Conservation (phyloP, 805 yeast species). For the Candida michaelii region DNA sequence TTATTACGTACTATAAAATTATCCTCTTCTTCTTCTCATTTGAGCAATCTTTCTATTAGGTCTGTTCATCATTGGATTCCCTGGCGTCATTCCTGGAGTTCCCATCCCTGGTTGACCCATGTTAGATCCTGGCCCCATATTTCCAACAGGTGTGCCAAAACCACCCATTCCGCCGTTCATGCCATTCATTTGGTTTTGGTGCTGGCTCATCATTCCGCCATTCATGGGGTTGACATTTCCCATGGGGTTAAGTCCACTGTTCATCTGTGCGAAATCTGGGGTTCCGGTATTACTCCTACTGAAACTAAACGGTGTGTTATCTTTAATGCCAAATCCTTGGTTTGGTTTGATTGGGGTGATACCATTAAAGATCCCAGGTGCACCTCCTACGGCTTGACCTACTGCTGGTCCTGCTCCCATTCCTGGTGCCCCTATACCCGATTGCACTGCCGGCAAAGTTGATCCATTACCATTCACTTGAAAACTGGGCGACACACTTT, state of each 20-base stretch:
- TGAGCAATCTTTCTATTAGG: slow-evolving; percentile 31
- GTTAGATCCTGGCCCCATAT: neutral
- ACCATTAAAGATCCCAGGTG: slow-evolving; percentile 11
- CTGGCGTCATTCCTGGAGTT: neutral
- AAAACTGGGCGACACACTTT: slow-evolving; percentile 10
- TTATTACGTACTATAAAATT: slow-evolving; percentile 1
- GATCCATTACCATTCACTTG: neutral
- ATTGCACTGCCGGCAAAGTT: no score
- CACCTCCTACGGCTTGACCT: no score
- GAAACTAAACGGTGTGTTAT: slow-evolving; percentile 10
- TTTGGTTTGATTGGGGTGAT: slow-evolving; percentile 15
- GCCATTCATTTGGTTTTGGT: neutral
- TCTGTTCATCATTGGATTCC: slow-evolving; percentile 8
- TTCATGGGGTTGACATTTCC: no score
- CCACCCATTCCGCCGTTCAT: neutral
- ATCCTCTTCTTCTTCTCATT: slow-evolving; percentile 31
- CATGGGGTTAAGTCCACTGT: neutral
- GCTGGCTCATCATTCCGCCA: neutral
- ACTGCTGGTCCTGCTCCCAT: no score
- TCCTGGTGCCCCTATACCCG: no score
- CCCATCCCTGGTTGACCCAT: neutral
- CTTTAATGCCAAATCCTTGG: slow-evolving; percentile 6
- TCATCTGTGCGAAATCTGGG: slow-evolving; percentile 7
- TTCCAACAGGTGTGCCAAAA: neutral
- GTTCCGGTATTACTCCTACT: slow-evolving; percentile 12